Base-by-base conservation (phyloP, 306 rosid genomes). In the Cajanus cajan region DNA sequence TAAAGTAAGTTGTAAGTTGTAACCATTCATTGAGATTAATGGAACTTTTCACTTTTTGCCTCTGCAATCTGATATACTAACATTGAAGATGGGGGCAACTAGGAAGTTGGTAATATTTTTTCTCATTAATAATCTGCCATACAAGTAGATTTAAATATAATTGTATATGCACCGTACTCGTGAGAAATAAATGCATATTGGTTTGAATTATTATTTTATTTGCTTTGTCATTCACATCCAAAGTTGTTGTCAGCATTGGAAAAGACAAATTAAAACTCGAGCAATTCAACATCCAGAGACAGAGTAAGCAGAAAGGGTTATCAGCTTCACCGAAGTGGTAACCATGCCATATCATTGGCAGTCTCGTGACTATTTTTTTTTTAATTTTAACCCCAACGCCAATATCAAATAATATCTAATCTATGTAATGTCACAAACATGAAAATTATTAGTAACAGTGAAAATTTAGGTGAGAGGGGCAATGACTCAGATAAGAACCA, bases 311-410 rank as follows among this genome's bases (percentile, higher is more conserved):
- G 85, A 74, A 41, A 66, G 67, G 18, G 55, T 75, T 44, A 76
- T 71, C 79, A 33, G 64, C 64, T 65, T 75, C 65, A 37, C 19
- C 45, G 15, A 66, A 63, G 43, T 79, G 82, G 89, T 82, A 79
- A 79, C 84, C 68, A 82, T 85, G 82, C 74, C 78, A 63, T 77
- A 19, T 76, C 70, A 54, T 69, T 52, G 39, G 54, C 7, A 16
- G 6, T 73, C 82, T 77, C 75, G 82, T 85, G 85, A 86, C 79
- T 66, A 3, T 71, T 16, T 34, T n/a, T n/a, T 39, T 61, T 50
- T 16, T 0, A 71, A 48, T 81, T 54, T 16, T 70, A 19, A 71
- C 78, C 31, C n/a, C n/a, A n/a, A n/a, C n/a, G n/a, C 33, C 34
- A 41, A 57, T 58, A 58, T 41, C 70, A 59, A 43, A 59, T 14